Percentiles rank a stretch among this genome's conserved stretches.
phyloP scores from a whole-genome alignment of 2,329 filamentous ascomycete genomes.

The Paraphoma sp. region DNA sequence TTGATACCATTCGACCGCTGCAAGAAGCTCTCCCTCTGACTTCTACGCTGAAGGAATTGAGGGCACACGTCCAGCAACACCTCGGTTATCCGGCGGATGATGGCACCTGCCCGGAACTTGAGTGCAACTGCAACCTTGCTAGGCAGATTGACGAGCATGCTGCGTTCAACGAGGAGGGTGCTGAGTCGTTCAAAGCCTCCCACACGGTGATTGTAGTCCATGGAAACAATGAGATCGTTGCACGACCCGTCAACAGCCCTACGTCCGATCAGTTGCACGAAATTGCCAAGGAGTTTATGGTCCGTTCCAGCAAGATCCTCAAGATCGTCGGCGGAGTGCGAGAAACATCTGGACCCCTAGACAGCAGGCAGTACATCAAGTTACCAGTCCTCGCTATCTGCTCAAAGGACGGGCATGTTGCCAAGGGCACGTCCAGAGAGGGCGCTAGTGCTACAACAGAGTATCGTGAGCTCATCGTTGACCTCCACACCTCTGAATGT shows the following conservation, averaged over 20 bases:
- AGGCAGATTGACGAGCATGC: constrained; percentile 23
- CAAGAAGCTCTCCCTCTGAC: background rate
- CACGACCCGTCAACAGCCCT: constrained; percentile 6
- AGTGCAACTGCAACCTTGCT: constrained; percentile 38
- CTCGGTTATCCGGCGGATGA: constrained; percentile 15
- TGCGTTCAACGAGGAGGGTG: constrained; percentile 1
- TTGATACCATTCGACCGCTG: constrained; percentile 19
- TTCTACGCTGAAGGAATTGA: constrained; percentile 25
- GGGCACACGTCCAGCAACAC: constrained; percentile 23
- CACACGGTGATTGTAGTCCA: constrained; percentile 24
- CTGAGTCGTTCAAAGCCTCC: constrained; percentile 2
- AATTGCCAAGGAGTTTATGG: background rate
- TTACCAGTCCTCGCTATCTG: constrained; percentile 11
- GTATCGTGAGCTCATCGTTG: constrained; percentile 15
- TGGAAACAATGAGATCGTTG: constrained; percentile 23
- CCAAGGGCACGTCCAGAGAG: too few species aligned
- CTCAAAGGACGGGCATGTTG: constrained; percentile 1
- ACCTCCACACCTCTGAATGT: constrained; percentile 38
- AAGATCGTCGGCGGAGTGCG: constrained; percentile 5
- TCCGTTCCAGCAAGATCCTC: background rate
- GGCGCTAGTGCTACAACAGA: too few species aligned
- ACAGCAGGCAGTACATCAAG: constrained; percentile 4
- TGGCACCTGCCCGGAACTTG: constrained; percentile 10
- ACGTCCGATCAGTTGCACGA: background rate
- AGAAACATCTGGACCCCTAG: background rate